Base-by-base conservation (phyloP, 1,139 yeast genomes). In the Kurtzmaniella quercitrusa region DNA sequence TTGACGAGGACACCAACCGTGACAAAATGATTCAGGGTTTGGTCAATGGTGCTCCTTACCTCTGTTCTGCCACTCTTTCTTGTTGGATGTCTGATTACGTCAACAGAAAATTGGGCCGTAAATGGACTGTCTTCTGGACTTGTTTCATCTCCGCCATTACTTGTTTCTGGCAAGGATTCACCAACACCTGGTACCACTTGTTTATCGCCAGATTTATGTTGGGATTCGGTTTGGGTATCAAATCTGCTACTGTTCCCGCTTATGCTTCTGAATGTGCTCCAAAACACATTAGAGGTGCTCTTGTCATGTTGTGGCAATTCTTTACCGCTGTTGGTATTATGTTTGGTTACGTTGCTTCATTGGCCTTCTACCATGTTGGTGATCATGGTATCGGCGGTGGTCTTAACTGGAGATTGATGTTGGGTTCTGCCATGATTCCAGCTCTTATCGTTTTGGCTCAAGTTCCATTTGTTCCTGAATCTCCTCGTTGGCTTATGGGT, bases 261-360 rank as follows among this genome's bases (percentile, higher is more conserved):
- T 57, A 52, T 39, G 54, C 60, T 5, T 90, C 94, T 8, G 95
- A 87, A 59, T 82, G 89, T 60, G 70, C 88, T 3, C 95, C 95
- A 2, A 82, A 85, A 36, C 73, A 75, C 34, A 81, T 86, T 49
- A 75, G 95, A 58, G 95, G 95, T 50, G 80, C 90, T 2, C 66
- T 87, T 49, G 90, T 86, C 42, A 85, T 86, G 93, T 76, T 83
- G 70, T 87, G 95, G 95, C 95, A 87, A 66, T 77, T 85, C 61
- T 86, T 86, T 77, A 87, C 95, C 9, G 95, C 95, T 5, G 82
- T 84, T 49, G 95, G 95, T 56, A 85, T 87, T 55, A 84, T 85
- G 81, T 70, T 86, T 54, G 95, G 95, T 41, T 85, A 85, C 59
- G 82, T 83, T 43, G 74, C 86, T 40, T 75, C 82, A 19, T 68